Percentiles rank a stretch among this genome's conserved stretches.
Conservation (phyloP, 1,284 basidiomycete species). For the Volvariella volvacea region DNA sequence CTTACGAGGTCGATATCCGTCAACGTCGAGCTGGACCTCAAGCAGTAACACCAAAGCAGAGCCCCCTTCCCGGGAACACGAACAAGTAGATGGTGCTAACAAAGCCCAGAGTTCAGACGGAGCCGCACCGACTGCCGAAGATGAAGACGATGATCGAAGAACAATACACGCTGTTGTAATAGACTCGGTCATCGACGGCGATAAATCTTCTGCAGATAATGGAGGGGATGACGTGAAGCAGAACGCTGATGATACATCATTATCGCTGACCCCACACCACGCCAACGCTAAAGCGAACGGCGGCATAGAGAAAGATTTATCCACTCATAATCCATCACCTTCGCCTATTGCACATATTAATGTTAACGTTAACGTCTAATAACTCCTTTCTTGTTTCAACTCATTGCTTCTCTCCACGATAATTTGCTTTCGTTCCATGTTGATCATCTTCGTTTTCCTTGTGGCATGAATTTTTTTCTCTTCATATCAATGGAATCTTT, state of each 20-base stretch:
- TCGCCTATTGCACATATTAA: not conserved
- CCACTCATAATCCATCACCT: not conserved
- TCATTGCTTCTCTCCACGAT: too few species aligned
- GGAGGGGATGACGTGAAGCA: not conserved
- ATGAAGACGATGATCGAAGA: conserved; percentile 39
- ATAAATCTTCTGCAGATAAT: not conserved
- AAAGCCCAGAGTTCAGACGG: conserved; percentile 12
- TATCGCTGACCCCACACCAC: conserved; percentile 5
- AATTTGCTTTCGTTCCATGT: too few species aligned
- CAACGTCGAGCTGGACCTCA: conserved; percentile 23
- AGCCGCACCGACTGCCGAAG: conserved; percentile 21
- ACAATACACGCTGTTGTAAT: conserved; percentile 45
- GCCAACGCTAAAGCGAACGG: not conserved
- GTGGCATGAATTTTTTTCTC: not conserved
- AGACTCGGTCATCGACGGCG: conserved; percentile 9
- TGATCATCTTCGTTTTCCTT: too few species aligned
- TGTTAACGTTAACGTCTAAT: not conserved
- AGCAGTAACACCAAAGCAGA: conserved; percentile 13
- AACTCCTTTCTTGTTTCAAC: not conserved
- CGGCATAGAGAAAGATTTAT: not conserved
- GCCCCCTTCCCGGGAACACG: conserved; percentile 16
- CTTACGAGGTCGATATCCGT: conserved; percentile 50
- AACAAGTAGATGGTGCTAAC: conserved; percentile 7
- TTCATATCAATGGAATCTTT: not conserved
- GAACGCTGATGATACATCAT: not conserved